Evolutionary conservation across 2,329 filamentous ascomycete species (phyloP).

Genomic region (Lecanosticta acicola): DNA sequence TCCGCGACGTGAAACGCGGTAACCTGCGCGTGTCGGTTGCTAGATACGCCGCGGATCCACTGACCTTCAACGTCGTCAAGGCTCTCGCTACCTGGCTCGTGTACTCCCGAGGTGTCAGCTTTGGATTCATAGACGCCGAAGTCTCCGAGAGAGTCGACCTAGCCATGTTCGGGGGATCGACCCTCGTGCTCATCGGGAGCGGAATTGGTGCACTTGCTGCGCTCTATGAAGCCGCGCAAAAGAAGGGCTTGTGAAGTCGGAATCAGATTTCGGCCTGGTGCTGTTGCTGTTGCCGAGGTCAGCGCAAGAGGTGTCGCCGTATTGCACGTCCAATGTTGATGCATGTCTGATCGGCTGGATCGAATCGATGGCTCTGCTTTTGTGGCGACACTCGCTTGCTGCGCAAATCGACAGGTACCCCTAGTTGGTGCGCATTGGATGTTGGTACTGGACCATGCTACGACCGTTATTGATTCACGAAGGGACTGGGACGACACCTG

Average conservation of each 20-base stretch:
- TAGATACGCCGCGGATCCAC: slow-evolving; percentile 68
- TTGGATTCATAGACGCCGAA: slow-evolving; percentile 55
- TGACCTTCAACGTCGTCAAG: slow-evolving; percentile 87
- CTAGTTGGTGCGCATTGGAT: neutral
- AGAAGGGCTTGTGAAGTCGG: slow-evolving; percentile 29
- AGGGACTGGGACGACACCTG: neutral
- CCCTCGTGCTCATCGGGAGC: slow-evolving; percentile 62
- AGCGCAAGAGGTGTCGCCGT: too few species aligned
- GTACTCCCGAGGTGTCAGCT: slow-evolving; percentile 62
- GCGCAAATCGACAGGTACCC: too few species aligned
- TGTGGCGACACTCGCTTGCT: neutral
- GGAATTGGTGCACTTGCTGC: slow-evolving; percentile 63
- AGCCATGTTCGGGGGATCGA: slow-evolving; percentile 66
- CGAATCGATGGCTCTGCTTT: neutral
- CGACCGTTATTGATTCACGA: neutral
- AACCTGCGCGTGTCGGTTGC: slow-evolving; percentile 30
- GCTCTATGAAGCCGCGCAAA: slow-evolving; percentile 72
- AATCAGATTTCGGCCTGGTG: too few species aligned
- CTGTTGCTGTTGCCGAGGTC: too few species aligned
- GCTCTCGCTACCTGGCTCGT: slow-evolving; percentile 75
- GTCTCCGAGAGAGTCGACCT: slow-evolving; percentile 59
- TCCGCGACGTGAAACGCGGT: slow-evolving; percentile 47
- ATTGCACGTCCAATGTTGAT: too few species aligned
- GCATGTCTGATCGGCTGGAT: neutral
- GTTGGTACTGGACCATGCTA: neutral